Base-by-base conservation (phyloP, 371 early-diverging fungal genomes). In the Parasitella parasitica region DNA sequence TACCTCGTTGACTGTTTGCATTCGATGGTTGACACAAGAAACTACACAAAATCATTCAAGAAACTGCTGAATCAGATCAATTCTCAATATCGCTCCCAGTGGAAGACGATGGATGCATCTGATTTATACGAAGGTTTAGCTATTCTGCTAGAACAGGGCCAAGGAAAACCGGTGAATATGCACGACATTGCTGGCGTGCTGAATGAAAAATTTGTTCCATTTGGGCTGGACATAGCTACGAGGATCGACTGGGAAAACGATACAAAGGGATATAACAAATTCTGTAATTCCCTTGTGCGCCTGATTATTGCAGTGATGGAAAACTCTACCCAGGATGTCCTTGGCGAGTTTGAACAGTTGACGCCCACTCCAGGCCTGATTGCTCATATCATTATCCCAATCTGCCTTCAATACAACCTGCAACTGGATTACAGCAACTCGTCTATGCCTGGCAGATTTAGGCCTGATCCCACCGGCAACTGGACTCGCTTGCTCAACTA, bases 261-360 rank as follows among this genome's bases (percentile, higher is more conserved):
- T 22, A 68, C 66, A 0, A 66, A 65, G 13, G 61, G 68, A 2
- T 63, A 76, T 11, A 64, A 63, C 0, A 71, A 53, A 32, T 83
- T 84, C 54, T 79, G 84, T 41, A 75, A 77, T 46, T 69, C 80
- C 2, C 61, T 88, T 11, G 86, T 83, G 2, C 77, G 84, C 12
- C 61, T 88, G 8, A 78, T 88, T 22, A 71, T 86, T 26, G 81
- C 81, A 5, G 71, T 88, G 52, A 71, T 85, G 66, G 81, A 81
- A 36, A 69, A 80, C 39, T 78, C 88, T 0, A 71, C 81, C 2
- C 72, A 73, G 27, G 84, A 86, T 58, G 82, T 83, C 0, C 48
- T 86, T 20, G 51, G 63, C 3, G 83, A 82, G 32, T 67, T 88
- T 34, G 85, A 86, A 28, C 64, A 72, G 28, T 63, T 75, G 13